A percentile compares a stretch with the other conserved stretches of the same genome.
Evolutionary conservation across 768 basidiomycete genomes (phyloP).

Genomic region (Lactifluus echinatus): DNA sequence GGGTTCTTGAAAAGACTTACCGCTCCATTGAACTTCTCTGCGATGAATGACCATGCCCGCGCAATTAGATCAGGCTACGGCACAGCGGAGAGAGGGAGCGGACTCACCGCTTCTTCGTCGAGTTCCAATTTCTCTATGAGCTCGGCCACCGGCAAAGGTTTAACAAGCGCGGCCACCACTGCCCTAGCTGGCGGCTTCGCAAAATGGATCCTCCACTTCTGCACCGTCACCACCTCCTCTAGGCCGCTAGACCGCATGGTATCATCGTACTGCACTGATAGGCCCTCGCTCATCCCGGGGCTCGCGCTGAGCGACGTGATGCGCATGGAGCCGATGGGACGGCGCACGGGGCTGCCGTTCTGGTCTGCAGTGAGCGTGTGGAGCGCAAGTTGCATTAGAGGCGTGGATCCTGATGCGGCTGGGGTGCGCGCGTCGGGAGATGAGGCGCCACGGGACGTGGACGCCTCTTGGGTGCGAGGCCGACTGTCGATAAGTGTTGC

Average conservation of each 20-base stretch:
- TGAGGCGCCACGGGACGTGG: background rate
- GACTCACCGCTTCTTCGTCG: slow-evolving; percentile 36
- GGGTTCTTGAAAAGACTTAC: background rate
- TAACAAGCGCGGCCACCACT: slow-evolving; percentile 23
- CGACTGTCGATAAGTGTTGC: background rate
- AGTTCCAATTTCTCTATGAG: slow-evolving; percentile 29
- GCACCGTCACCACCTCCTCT: background rate
- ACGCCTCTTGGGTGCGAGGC: background rate
- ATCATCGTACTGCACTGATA: slow-evolving; percentile 14
- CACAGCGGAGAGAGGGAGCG: background rate
- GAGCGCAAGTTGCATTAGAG: background rate
- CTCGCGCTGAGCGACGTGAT: slow-evolving; percentile 1
- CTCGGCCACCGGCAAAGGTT: slow-evolving; percentile 26
- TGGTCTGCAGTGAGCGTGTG: background rate
- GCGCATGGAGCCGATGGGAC: background rate
- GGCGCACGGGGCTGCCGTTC: slow-evolving; percentile 3
- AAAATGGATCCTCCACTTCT: slow-evolving; percentile 37
- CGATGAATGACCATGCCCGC: background rate
- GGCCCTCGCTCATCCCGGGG: slow-evolving; percentile 13
- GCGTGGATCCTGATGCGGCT: background rate
- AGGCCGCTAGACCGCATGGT: slow-evolving; percentile 13
- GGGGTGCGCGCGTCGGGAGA: slow-evolving; percentile 5
- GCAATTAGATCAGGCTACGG: background rate
- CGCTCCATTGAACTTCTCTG: slow-evolving; percentile 26
- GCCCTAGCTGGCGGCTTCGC: slow-evolving; percentile 31